Base-by-base conservation (phyloP, 192 early-diverging fungal species). In the Paraglomus brasilianum region DNA sequence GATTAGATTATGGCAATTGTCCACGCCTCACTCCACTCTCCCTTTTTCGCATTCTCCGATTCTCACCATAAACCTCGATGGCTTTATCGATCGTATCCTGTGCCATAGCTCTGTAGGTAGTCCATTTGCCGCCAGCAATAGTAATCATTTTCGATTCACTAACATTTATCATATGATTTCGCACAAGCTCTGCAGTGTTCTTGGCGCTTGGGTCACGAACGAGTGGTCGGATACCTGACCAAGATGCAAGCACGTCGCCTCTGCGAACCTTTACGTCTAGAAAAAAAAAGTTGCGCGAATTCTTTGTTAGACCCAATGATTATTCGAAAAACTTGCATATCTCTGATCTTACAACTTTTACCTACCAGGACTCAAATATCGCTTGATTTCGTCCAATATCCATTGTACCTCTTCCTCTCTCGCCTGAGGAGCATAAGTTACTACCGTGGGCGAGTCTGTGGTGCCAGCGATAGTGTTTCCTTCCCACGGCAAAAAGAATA, bases 51-150 rank as follows among this genome's bases (percentile, higher is more conserved):
- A 58, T 74, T 11, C 15, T 17, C 14, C 13, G 24, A 41, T 41
- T 11, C 51, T 53, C 22, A 68, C 66, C 79, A 72, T 92, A 93
- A 47, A 83, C 82, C 66, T 89, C 73, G 67, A 96, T 85, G 5
- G 96, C 96, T 66, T 78, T 76, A 77, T 98, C 95, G 65, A 98
- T 83, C 0, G 95, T 96, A 72, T 98, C 96, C 69, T 91, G 84
- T 43, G 96, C 95, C 96, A 98, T 98, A 66, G 90, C 88, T 65
- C 96, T 88, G 82, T 96, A 98, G 0, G 96, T 98, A 2, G 96
- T 98, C 96, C 96, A 98, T 75, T 98, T 98, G 65, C 96, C 96
- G 70, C 96, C 96, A 40, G 96, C 94, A 79, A 98, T 95, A 5
- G 96, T 97, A 66, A 98, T 78, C 62, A 98, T 74, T 5, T 91